Conservation (phyloP, 2,329 filamentous ascomycete species). For the Fusarium sp. region DNA sequence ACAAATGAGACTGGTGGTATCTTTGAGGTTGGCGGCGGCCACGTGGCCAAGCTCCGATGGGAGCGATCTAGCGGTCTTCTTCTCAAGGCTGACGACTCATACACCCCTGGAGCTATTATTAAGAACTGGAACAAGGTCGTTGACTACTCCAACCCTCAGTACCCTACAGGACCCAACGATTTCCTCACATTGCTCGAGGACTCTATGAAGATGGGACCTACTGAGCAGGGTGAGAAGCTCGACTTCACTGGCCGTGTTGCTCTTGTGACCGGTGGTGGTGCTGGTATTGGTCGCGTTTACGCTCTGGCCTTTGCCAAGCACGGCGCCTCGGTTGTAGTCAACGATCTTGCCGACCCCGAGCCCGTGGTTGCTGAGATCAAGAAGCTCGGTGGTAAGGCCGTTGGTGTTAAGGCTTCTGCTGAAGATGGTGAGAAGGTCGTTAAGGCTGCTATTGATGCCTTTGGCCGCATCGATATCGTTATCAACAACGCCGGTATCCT, state of each 20-base stretch:
- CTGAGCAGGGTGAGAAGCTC: conserved; percentile 76
- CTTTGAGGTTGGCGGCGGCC: conserved; percentile 93
- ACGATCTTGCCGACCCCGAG: conserved; percentile 94
- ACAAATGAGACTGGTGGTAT: conserved; percentile 85
- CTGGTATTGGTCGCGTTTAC: conserved; percentile 92
- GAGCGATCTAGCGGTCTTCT: conserved; percentile 90
- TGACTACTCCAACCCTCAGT: conserved; percentile 83
- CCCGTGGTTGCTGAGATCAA: conserved; percentile 92
- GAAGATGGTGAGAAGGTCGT: conserved; percentile 93
- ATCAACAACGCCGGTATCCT: conserved; percentile 99
- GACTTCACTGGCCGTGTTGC: conserved; percentile 88
- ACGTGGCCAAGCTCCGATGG: conserved; percentile 94
- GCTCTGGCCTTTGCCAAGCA: conserved; percentile 86
- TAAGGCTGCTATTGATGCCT: conserved; percentile 92
- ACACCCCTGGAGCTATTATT: conserved; percentile 88
- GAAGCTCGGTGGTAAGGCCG: conserved; percentile 87
- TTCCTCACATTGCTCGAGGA: conserved; percentile 88
- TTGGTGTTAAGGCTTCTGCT: conserved; percentile 91
- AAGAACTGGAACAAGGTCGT: conserved; percentile 89
- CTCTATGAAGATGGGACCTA: conserved; percentile 80
- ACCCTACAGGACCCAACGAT: conserved; percentile 87
- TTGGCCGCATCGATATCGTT: conserved; percentile 92
- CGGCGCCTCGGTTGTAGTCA: conserved; percentile 89
- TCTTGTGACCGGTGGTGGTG: conserved; percentile 87
- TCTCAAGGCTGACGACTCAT: conserved; percentile 86